These are phyloP conservation scores for Gonapodya prolifera DNA, from an alignment of 192 early-diverging fungal species.

Conservation along the genomic window DNA sequence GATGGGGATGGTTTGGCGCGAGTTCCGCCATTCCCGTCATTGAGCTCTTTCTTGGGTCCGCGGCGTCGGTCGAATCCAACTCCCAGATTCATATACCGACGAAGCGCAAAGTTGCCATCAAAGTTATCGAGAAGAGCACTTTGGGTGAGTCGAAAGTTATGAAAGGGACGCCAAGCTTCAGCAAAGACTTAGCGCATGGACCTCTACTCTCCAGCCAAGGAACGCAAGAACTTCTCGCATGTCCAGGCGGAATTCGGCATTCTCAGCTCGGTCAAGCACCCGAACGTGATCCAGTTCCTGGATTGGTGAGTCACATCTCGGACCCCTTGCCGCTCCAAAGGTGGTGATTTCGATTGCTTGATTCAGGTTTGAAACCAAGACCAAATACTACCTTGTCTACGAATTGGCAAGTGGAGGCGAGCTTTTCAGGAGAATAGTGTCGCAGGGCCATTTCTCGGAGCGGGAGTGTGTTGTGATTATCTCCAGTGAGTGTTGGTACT, in stretches of 20 bases:
- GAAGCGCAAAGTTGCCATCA: conserved; percentile 4
- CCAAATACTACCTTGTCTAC: conserved; percentile 12
- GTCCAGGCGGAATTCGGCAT: conserved; percentile 2
- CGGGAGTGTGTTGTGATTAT: neutral
- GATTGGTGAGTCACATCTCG: conserved; percentile 6
- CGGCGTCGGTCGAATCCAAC: too few relatives aligned
- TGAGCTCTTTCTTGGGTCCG: neutral
- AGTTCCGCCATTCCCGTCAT: neutral
- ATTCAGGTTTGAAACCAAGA: conserved; percentile 6
- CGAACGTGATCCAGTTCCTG: conserved; percentile 5
- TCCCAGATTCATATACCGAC: conserved; percentile 7
- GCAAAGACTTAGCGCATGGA: neutral
- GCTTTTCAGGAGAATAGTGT: neutral
- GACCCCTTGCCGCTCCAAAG: too few relatives aligned
- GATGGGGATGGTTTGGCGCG: too few relatives aligned
- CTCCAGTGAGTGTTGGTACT: neutral
- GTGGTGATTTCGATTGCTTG: neutral
- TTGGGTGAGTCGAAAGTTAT: neutral
- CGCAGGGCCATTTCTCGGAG: neutral
- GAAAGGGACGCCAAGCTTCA: too few relatives aligned
- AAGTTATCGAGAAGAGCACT: conserved; percentile 9
- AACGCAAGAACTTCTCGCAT: conserved; percentile 2
- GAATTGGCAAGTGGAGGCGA: conserved; percentile 7
- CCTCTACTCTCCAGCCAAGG: neutral
- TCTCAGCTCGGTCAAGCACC: conserved; percentile 3